Evolutionary conservation across 2,329 filamentous ascomycete species (phyloP).

Genomic region (Epichloe elymi): DNA sequence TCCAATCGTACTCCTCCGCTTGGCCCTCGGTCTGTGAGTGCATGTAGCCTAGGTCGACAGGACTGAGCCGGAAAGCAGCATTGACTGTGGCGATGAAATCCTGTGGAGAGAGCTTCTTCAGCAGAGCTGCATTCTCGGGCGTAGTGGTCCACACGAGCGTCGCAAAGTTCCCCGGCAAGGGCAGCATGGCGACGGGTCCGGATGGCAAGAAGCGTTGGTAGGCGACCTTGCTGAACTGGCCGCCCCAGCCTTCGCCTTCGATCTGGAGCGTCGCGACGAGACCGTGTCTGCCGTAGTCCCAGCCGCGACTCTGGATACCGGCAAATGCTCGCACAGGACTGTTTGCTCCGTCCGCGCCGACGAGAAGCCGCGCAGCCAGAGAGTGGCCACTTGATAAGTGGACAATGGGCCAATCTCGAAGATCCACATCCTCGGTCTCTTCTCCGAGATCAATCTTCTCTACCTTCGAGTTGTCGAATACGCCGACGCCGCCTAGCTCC

Average conservation of each 20-base stretch:
- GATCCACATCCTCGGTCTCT: conserved; percentile 54
- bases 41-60: conserved; percentile 73
- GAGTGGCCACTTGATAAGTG: conserved; percentile 53
- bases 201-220: conserved; percentile 93
- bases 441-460: conserved; percentile 66
- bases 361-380: conserved; percentile 69
- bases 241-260: conserved; percentile 43
- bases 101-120: conserved; percentile 59
- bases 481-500: conserved; percentile 52
- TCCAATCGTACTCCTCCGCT: conserved; percentile 72
- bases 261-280: conserved; percentile 80
- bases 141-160: conserved; percentile 94
- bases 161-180: conserved; percentile 68
- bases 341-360: conserved; percentile 91
- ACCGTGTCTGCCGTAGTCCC: conserved; percentile 86
- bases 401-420: conserved; percentile 80
- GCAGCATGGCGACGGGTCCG: conserved; percentile 82
- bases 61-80: conserved; percentile 72
- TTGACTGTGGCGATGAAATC: conserved; percentile 86
- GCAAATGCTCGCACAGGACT: conserved; percentile 86
- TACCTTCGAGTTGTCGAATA: conserved; percentile 68
- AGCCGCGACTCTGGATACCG: conserved; percentile 71
- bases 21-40: conserved; percentile 49
- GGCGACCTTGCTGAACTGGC: conserved; percentile 53
- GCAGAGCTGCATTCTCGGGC: conserved; percentile 58